Evolutionary conservation across 1,139 yeast genomes (phyloP).

Genomic region (Candida smagusa): DNA sequence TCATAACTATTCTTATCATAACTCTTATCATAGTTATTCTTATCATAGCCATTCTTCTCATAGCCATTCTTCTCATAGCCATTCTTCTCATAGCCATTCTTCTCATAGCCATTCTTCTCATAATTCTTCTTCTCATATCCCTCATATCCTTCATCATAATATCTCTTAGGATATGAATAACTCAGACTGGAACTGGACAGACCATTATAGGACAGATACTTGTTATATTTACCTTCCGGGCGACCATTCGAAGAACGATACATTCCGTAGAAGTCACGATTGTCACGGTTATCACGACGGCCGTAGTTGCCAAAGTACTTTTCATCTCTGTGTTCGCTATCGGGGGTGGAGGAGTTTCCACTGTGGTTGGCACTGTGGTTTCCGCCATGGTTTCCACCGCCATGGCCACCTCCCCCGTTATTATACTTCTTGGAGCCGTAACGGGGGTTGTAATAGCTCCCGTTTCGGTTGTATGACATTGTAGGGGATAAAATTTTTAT

Average conservation of each 20-base stretch:
- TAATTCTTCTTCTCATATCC: too few relatives aligned
- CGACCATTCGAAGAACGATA: slow-evolving; percentile 11
- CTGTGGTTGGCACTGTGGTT: neutral
- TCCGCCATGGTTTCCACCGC: slow-evolving; percentile 1
- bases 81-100: too few relatives aligned
- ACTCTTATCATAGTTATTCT: too few relatives aligned
- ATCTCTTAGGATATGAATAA: too few relatives aligned
- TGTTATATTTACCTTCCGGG: slow-evolving; percentile 14
- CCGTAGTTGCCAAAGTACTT: slow-evolving; percentile 6
- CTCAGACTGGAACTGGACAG: too few relatives aligned
- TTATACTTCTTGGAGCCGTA: slow-evolving; percentile 13
- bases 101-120: too few relatives aligned
- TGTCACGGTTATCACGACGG: slow-evolving; percentile 11
- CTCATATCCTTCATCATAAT: too few relatives aligned
- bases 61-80: too few relatives aligned
- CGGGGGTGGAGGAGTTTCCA: neutral
- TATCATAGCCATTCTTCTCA: too few relatives aligned
- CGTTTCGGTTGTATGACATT: slow-evolving; percentile 16
- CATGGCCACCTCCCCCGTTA: slow-evolving; percentile 3
- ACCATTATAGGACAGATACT: slow-evolving; percentile 7
- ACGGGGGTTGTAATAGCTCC: slow-evolving; percentile 16
- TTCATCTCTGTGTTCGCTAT: neutral
- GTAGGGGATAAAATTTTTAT: neutral
- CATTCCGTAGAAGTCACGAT: slow-evolving; percentile 16
- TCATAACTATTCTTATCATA: too few relatives aligned